These are phyloP conservation scores for Artomyces pyxidatus DNA, from an alignment of 768 basidiomycete species.

Conservation along the genomic window DNA sequence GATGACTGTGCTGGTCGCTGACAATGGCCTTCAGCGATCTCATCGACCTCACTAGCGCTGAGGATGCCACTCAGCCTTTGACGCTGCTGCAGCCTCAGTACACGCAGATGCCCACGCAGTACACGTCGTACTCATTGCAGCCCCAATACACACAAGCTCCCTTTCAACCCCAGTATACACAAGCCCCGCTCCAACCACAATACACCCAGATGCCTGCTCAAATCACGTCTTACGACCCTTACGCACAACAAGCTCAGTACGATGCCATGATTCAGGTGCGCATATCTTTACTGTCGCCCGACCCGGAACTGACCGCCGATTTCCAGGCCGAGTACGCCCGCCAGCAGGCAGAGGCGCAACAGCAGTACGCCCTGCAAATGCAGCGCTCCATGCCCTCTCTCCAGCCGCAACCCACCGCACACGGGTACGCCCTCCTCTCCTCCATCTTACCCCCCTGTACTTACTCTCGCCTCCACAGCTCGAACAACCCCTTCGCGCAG, in stretches of 20 bases:
- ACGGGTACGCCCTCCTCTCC: conserved; percentile 38
- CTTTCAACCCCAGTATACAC: not conserved
- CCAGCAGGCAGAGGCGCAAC: conserved; percentile 45
- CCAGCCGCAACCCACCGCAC: conserved; percentile 55
- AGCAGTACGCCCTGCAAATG: conserved; percentile 31
- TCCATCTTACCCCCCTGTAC: not conserved
- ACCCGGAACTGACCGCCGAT: conserved; percentile 18
- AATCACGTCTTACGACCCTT: conserved; percentile 84
- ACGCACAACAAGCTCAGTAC: conserved; percentile 82
- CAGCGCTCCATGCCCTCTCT: conserved; percentile 37
- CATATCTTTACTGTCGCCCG: not conserved
- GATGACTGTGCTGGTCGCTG: conserved; percentile 19
- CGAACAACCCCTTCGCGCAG: conserved; percentile 84
- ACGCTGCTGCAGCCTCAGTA: conserved; percentile 21
- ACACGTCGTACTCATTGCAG: conserved; percentile 40
- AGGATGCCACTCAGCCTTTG: conserved; percentile 18
- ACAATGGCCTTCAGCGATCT: conserved; percentile 6
- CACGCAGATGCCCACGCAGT: conserved; percentile 9
- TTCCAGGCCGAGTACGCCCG: conserved; percentile 60
- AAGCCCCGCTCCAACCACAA: conserved; percentile 34
- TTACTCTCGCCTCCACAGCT: conserved; percentile 30
- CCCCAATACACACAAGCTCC: conserved; percentile 77
- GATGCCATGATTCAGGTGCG: conserved; percentile 65
- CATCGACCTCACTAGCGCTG: conserved; percentile 10
- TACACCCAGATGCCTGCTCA: conserved; percentile 26